Evolutionary conservation across 805 yeast species (phyloP).

Genomic region (Candida anglica): DNA sequence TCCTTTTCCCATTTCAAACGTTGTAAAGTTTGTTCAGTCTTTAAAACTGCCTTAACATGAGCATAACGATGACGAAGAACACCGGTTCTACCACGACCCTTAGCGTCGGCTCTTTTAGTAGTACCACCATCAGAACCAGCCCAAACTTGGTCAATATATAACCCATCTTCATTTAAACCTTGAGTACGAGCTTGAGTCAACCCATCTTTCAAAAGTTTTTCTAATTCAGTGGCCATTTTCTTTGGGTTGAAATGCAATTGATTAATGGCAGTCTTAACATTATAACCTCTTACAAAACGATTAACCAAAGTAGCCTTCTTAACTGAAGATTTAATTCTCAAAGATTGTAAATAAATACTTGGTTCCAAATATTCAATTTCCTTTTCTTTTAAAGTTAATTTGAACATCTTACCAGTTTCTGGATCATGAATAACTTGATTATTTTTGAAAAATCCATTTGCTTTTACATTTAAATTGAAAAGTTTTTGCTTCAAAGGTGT

Average conservation of each 20-base stretch:
- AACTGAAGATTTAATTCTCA: slow-evolving; percentile 80
- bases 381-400: slow-evolving; percentile 51
- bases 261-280: slow-evolving; percentile 76
- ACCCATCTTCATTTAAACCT: slow-evolving; percentile 54
- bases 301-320: slow-evolving; percentile 82
- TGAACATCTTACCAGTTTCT: slow-evolving; percentile 45
- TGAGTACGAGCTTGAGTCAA: slow-evolving; percentile 61
- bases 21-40: slow-evolving; percentile 57
- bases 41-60: slow-evolving; percentile 76
- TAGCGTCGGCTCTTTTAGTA: slow-evolving; percentile 68
- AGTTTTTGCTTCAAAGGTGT: slow-evolving; percentile 69
- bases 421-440: slow-evolving; percentile 42
- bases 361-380: slow-evolving; percentile 86
- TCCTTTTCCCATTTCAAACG: slow-evolving; percentile 59
- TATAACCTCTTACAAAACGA: slow-evolving; percentile 69
- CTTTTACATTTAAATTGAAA: slow-evolving; percentile 55
- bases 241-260: slow-evolving; percentile 87
- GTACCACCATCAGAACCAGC: slow-evolving; percentile 83
- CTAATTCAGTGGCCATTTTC: slow-evolving; percentile 75
- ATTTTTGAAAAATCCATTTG: slow-evolving; percentile 69
- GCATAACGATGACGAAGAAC: slow-evolving; percentile 69
- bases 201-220: slow-evolving; percentile 69
- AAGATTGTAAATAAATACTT: slow-evolving; percentile 74
- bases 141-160: slow-evolving; percentile 83
- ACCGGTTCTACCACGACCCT: slow-evolving; percentile 91